Percentiles rank a stretch among this genome's conserved stretches.
phyloP scores from a whole-genome alignment of 2,329 filamentous ascomycete genomes.

The Amauroascus niger region DNA sequence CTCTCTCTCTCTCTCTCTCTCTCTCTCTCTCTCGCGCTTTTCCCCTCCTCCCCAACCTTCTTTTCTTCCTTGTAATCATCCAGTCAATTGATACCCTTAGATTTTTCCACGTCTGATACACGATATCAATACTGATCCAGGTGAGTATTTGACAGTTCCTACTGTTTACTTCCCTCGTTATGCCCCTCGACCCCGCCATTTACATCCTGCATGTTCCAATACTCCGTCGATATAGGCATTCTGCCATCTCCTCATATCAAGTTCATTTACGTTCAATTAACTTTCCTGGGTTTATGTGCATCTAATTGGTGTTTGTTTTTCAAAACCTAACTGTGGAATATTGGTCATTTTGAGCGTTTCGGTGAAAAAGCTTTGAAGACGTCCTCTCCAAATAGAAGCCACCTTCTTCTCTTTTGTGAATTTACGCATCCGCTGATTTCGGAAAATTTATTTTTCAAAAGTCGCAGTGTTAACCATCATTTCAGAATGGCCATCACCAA shows the following conservation, averaged over 20 bases:
- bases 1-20: conserved; percentile 10
- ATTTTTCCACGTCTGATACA: not conserved
- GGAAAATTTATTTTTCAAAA: not conserved
- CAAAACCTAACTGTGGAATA: not conserved
- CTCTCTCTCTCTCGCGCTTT: not conserved
- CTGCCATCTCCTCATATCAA: not conserved
- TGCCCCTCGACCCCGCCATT: conserved; percentile 10
- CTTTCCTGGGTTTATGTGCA: not conserved
- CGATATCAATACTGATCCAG: not conserved
- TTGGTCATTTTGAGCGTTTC: not conserved
- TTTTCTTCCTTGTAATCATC: not conserved
- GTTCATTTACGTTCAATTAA: not conserved
- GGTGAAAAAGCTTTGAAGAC: not conserved
- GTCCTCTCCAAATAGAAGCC: not conserved
- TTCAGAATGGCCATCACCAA: conserved; percentile 71
- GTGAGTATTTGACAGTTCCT: not conserved
- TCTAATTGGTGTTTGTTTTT: not conserved
- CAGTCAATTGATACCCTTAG: not conserved
- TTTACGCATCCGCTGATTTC: too few relatives aligned
- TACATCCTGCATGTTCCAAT: not conserved
- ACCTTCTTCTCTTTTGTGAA: not conserved
- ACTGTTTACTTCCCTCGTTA: not conserved
- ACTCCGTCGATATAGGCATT: not conserved
- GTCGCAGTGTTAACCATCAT: conserved; percentile 1
- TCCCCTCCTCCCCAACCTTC: conserved; percentile 1